Conservation (phyloP, 179 eudicot genomes). For the Sideroxylon spinosum region DNA sequence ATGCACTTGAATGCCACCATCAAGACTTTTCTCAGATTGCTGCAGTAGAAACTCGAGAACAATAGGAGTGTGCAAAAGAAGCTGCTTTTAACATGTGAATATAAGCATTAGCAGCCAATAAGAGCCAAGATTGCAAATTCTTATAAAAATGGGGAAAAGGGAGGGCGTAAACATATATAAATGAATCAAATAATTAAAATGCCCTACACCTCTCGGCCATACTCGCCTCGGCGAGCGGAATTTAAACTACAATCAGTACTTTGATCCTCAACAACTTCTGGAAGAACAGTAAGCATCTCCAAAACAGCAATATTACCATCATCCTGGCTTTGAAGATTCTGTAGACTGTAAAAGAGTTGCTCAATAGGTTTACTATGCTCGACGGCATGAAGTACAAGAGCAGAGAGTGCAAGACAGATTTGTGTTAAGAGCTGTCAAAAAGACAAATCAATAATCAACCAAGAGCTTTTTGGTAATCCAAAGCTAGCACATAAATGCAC, state of each 20-base stretch:
- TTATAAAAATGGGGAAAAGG: background rate
- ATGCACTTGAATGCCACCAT: constrained; percentile 51
- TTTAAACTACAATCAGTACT: constrained; percentile 46
- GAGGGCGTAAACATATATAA: background rate
- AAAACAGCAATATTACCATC: constrained; percentile 75
- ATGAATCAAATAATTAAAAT: constrained; percentile 6
- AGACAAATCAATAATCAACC: constrained; percentile 8
- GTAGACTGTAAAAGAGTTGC: constrained; percentile 83
- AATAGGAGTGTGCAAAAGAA: constrained; percentile 71
- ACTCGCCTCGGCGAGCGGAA: constrained; percentile 64
- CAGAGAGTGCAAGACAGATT: constrained; percentile 88
- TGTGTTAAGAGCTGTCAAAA: constrained; percentile 87
- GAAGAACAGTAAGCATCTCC: constrained; percentile 92
- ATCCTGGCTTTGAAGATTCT: constrained; percentile 73
- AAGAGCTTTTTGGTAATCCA: background rate
- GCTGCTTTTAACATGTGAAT: constrained; percentile 51
- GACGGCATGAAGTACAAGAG: constrained; percentile 70
- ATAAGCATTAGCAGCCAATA: constrained; percentile 12
- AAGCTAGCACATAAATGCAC: background rate
- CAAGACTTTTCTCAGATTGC: constrained; percentile 62
- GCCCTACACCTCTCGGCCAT: constrained; percentile 65
- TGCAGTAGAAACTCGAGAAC: constrained; percentile 83
- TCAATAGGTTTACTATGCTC: constrained; percentile 84
- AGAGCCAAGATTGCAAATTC: background rate
- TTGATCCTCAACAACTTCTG: constrained; percentile 86